Percentiles rank a stretch among this genome's conserved stretches.
These are phyloP conservation scores for Cyphellophora europaea DNA, from an alignment of 2,329 filamentous ascomycete genomes.

Conservation along the genomic window DNA sequence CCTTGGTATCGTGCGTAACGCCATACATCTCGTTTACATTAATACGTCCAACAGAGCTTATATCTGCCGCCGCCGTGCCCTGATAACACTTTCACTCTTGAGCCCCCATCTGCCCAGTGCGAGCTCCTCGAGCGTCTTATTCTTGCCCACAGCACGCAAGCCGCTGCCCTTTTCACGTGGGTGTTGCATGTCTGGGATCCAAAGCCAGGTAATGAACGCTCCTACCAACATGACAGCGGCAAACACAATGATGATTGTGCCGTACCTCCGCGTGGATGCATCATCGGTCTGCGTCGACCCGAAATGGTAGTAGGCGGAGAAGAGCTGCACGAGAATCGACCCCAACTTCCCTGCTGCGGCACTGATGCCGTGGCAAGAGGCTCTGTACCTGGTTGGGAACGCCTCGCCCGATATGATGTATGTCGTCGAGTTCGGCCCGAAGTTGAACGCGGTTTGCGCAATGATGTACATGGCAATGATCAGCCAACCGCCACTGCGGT, in stretches of 20 bases:
- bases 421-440: slow-evolving; percentile 33
- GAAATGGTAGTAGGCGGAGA: slow-evolving; percentile 31
- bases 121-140: slow-evolving; percentile 29
- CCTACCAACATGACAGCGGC: slow-evolving; percentile 32
- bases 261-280: slow-evolving; percentile 27
- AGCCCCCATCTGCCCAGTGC: slow-evolving; percentile 27
- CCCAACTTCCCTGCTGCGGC: slow-evolving; percentile 47
- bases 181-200: slow-evolving; percentile 29
- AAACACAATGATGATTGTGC: slow-evolving; percentile 31
- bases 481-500: slow-evolving; percentile 22
- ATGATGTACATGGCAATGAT: slow-evolving; percentile 34
- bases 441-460: slow-evolving; percentile 39
- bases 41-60: slow-evolving; percentile 2
- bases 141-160: slow-evolving; percentile 20
- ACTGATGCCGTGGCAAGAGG: slow-evolving; percentile 43
- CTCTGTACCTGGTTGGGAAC: slow-evolving; percentile 47
- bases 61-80: neutral
- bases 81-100: slow-evolving; percentile 20
- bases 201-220: slow-evolving; percentile 30
- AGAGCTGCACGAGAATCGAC: slow-evolving; percentile 33
- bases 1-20: no score
- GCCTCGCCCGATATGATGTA: slow-evolving; percentile 46
- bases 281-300: slow-evolving; percentile 23
- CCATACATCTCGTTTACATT: no score
- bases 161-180: slow-evolving; percentile 12